These are phyloP conservation scores for Nephelium lappaceum DNA, from an alignment of 345 rosid genomes.

Conservation along the genomic window DNA sequence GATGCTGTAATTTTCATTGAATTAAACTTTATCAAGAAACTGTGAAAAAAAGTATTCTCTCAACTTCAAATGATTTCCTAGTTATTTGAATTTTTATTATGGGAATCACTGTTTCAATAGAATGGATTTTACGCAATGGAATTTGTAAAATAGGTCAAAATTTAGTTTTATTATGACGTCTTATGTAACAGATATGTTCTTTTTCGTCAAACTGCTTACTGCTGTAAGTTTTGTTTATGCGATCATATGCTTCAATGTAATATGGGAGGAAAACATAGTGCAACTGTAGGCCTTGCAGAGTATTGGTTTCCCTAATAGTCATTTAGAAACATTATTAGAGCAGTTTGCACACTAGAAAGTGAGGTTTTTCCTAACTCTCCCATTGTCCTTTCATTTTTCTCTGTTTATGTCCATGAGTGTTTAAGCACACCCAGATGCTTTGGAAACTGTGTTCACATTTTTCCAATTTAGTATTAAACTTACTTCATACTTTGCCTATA, in stretches of 20 bases:
- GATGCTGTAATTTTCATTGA: not conserved
- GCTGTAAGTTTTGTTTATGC: slow-evolving; percentile 6
- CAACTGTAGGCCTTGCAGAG: not conserved
- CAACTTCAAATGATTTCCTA: not conserved
- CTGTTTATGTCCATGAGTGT: not conserved
- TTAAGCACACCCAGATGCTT: slow-evolving; percentile 1
- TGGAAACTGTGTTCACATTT: not conserved
- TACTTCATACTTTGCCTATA: not conserved
- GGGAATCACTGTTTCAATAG: too few species aligned
- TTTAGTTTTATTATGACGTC: not conserved
- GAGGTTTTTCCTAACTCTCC: not conserved
- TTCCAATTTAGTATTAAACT: not conserved
- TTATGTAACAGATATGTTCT: not conserved
- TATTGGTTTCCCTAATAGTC: slow-evolving; percentile 3
- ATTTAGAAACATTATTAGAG: not conserved
- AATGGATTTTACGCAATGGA: not conserved
- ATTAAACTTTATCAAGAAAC: not conserved
- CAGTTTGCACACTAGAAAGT: slow-evolving; percentile 1
- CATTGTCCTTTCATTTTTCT: not conserved
- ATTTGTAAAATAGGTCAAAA: not conserved
- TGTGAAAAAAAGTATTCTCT: not conserved
- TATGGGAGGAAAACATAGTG: not conserved
- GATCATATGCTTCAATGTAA: not conserved
- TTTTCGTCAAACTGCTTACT: not conserved
- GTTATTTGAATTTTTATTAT: not conserved